phyloP scores from a whole-genome alignment of 1,284 basidiomycete species.

The Waitea zeae region DNA sequence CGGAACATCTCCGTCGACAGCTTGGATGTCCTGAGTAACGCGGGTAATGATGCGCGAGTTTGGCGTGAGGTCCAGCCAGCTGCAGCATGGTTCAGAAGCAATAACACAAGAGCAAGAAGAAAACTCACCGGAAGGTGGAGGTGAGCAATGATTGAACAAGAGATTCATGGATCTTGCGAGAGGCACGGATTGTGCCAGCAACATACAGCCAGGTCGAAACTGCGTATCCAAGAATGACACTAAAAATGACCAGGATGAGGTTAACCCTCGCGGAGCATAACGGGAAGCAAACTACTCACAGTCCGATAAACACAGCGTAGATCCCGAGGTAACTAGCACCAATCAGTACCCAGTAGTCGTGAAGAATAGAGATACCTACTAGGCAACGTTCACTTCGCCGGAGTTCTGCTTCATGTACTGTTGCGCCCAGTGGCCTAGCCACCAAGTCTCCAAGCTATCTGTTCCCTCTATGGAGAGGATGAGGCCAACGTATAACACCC shows the following conservation, averaged over 20 bases:
- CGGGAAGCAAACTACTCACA: conserved; percentile 12
- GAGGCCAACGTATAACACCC: too few species aligned
- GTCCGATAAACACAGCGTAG: conserved; percentile 20
- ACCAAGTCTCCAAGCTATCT: conserved; percentile 6
- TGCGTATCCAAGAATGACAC: too few species aligned
- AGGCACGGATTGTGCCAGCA: conserved; percentile 31
- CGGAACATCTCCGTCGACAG: conserved; percentile 17
- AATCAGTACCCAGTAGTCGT: too few species aligned
- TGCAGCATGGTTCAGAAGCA: neutral
- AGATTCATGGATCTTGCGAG: conserved; percentile 32
- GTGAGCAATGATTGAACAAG: conserved; percentile 40
- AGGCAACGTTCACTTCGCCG: conserved; percentile 13
- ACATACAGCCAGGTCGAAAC: too few species aligned
- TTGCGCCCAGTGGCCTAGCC: conserved; percentile 26
- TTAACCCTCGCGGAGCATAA: too few species aligned
- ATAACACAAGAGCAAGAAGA: too few species aligned
- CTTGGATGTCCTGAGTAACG: conserved; percentile 40
- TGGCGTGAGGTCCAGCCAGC: conserved; percentile 39
- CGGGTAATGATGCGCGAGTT: conserved; percentile 39
- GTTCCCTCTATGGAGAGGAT: too few species aligned
- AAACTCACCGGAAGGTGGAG: conserved; percentile 22
- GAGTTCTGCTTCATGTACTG: conserved; percentile 17
- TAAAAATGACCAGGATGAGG: too few species aligned
- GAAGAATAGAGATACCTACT: too few species aligned
- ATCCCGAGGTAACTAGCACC: conserved; percentile 20